Evolutionary conservation across 768 basidiomycete species (phyloP).

Genomic region (Kwoniella sp.): DNA sequence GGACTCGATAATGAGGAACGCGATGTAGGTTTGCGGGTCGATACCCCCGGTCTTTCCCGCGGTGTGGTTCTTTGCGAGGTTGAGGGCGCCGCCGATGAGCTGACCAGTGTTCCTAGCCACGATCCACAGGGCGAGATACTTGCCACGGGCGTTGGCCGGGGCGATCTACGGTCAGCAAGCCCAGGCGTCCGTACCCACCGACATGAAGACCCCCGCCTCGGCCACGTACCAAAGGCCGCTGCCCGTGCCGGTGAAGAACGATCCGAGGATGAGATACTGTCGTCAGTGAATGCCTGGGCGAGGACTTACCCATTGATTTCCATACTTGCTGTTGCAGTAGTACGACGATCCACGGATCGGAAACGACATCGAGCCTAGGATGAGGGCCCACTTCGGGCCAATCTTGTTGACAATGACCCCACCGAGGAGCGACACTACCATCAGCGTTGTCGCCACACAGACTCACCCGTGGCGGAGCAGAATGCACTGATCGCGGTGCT

Average conservation of each 20-base stretch:
- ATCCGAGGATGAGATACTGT: slow-evolving; percentile 9
- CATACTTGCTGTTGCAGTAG: slow-evolving; percentile 6
- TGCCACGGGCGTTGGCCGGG: slow-evolving; percentile 14
- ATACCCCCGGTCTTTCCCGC: slow-evolving; percentile 6
- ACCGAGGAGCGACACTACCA: slow-evolving; percentile 24
- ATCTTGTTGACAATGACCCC: slow-evolving; percentile 37
- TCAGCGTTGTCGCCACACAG: background rate
- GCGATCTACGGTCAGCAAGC: too few species aligned
- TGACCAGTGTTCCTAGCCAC: slow-evolving; percentile 18
- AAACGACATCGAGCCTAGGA: slow-evolving; percentile 21
- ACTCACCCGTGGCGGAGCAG: slow-evolving; percentile 14
- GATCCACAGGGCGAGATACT: slow-evolving; percentile 27
- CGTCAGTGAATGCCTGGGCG: background rate
- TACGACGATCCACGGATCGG: slow-evolving; percentile 7
- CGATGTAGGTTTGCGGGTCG: slow-evolving; percentile 9
- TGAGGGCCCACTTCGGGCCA: slow-evolving; percentile 29
- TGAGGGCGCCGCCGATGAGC: slow-evolving; percentile 25
- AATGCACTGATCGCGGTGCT: slow-evolving; percentile 17
- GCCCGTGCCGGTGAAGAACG: slow-evolving; percentile 18
- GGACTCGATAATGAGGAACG: slow-evolving; percentile 16
- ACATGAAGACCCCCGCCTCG: slow-evolving; percentile 26
- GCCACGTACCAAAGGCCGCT: slow-evolving; percentile 19
- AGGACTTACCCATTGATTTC: slow-evolving; percentile 9
- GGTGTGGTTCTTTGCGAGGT: slow-evolving; percentile 11
- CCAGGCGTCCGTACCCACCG: too few species aligned